Base-by-base conservation (phyloP, 495 filamentous ascomycete genomes). In the Tetracladium marchalianum region DNA sequence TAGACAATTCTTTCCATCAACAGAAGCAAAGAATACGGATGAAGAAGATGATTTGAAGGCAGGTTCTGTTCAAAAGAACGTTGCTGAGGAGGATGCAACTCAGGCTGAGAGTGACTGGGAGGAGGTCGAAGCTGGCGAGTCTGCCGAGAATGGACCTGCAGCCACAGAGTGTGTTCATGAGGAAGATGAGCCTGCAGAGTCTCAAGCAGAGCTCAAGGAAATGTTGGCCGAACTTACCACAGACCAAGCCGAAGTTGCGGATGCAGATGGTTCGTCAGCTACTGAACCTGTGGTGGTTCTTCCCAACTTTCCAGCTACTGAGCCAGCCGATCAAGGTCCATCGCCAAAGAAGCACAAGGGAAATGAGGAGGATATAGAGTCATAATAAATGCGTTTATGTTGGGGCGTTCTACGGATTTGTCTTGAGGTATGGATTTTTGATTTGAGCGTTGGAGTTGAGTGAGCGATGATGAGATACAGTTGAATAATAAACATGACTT, bases 331-430 rank as follows among this genome's bases (percentile, higher is more conserved):
- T 16, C n/a, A 54, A 0, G 49, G 42, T 2, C 60, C 64, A 33
- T 51, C 51, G 4, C 46, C 49, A 8, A 66, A 66, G 55, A 70
- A 62, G 41, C 56, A 60, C 50, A 66, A 58, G 41, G 48, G 56
- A 31, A 46, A 43, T 38, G 39, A 37, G 6, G 42, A 43, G 18
- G 38, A 56, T 35, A 41, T 27, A 7, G 7, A 27, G 22, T 7
- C 22, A 27, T 27, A 27, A 27, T 27, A 27, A 3, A 27, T 7
- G 3, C 3, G 22, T 27, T 27, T 27, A 3, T 27, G 22, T 27
- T 27, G 22, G 22, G 22, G 22, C 22, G 22, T 27, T 27, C 3
- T 27, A 27, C 7, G 22, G 22, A n/a, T 27, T 27, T 3, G 22
- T 3, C 22, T 3, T 27, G 3, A 27, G 22, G 22, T 3, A 7